Evolutionary conservation across 2,329 filamentous ascomycete genomes (phyloP).

Genomic region (Clarireedia hainanense): DNA sequence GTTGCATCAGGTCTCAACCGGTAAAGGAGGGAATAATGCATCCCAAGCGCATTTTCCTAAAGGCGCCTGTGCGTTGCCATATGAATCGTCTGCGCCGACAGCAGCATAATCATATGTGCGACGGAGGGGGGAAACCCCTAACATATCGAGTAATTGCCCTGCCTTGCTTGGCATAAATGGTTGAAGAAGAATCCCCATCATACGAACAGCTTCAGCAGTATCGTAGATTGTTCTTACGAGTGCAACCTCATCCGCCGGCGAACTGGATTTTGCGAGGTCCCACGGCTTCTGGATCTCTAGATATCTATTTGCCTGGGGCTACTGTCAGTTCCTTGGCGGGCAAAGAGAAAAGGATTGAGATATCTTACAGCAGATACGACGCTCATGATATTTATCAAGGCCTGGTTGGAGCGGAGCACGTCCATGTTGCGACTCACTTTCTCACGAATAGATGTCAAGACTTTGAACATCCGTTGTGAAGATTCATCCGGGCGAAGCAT

Average conservation of each 20-base stretch:
- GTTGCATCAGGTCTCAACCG: constrained; percentile 32
- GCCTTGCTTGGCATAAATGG: constrained; percentile 85
- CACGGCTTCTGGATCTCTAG: constrained; percentile 62
- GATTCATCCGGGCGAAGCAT: neutral
- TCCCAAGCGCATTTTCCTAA: constrained; percentile 33
- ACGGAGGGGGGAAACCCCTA: constrained; percentile 59
- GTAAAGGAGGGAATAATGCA: constrained; percentile 45
- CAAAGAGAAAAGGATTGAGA: neutral
- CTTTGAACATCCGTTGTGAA: constrained; percentile 31
- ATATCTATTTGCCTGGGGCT: constrained; percentile 54
- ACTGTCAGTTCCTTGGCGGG: neutral
- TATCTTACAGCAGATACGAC: constrained; percentile 47
- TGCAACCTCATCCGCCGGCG: neutral
- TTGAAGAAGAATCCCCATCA: constrained; percentile 77
- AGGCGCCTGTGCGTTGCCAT: constrained; percentile 43
- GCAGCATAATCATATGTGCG: constrained; percentile 56
- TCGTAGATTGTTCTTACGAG: constrained; percentile 59
- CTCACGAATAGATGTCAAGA: constrained; percentile 34
- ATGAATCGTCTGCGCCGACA: constrained; percentile 58
- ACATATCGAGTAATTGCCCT: constrained; percentile 60
- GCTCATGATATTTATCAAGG: constrained; percentile 57
- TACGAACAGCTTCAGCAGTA: constrained; percentile 66
- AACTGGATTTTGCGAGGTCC: constrained; percentile 40
- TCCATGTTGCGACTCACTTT: constrained; percentile 51
- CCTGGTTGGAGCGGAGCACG: constrained; percentile 53